Evolutionary conservation across 129 eudicot species (phyloP), one percentile per base, ranked within the genome.

Genomic region (Flaveria linearis): DNA sequence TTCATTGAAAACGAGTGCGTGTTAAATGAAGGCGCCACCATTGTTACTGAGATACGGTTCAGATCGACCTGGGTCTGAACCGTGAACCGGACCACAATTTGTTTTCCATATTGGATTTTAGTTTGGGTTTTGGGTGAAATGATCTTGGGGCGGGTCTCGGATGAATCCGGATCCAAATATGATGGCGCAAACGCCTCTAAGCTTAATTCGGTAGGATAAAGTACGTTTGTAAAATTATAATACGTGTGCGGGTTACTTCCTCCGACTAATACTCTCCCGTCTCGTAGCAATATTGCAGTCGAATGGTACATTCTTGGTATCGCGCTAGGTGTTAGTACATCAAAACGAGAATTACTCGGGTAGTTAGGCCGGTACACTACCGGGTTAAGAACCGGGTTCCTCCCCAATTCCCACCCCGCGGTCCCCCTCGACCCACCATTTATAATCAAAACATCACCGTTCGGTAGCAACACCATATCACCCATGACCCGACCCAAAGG

Each of bases 1-100:
- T 89, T 93, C 98, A 93, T 93, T 5, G 92, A 86, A 80, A 79
- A 88, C 7, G 98, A 86, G 73, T 93, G 98, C 0, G 98, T 93
- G 20, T 71, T 84, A 67, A 93, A 93, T 4, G 96, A 46, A 13
- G 98, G 98, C 57, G 88, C 76, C 4, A 90, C 78, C 87, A 93
- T 84, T 8, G 86, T 87, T 1, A 88, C 91, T 45, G 47, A 62
- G 1, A 90, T 39, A 75, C 42, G 18, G 49, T 47, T 57, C 22
- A 10, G 36, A 10, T 84, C 70, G 2, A 90, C 63, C 33, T 14
- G 4, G 10, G 77, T 86, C 9, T 76, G 33, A 30, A 78, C 69
- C 0, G 79, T 60, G 71, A 90, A 93, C 41, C 80, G 81, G 2
- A 90, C 69, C 4, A 25, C n/a, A 0, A 88, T 5, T 7, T 25